Base-by-base conservation (phyloP, 192 early-diverging fungal genomes). In the Backusella macrospora region DNA sequence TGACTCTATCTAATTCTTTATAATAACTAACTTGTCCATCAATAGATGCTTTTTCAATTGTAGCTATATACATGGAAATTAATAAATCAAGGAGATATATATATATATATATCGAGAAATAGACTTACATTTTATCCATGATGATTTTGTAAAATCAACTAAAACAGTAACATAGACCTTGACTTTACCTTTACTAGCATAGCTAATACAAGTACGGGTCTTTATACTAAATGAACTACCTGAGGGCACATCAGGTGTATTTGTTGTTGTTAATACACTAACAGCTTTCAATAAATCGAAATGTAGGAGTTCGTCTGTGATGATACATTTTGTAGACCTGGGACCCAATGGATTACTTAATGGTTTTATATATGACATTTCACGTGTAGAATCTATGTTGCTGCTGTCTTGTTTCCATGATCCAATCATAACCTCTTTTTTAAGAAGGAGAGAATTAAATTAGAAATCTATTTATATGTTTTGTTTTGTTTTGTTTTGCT, bases 101-200 rank as follows among this genome's bases (percentile, higher is more conserved):
- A 2, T 43, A 12, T 26, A 59, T 59, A 23, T 55, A 21, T 39
- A 46, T 7, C 21, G 18, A 55, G 4, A 44, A 1, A 34, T 16
- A 26, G 14, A 81, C 73, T 81, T 80, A 73, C 85, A 77, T 70
- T 84, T 84, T 47, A 86, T 75, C 82, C 83, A 84, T 14, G 83
- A 82, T 16, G 78, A 79, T 75, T 88, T 88, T 48, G 84, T 82
- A 75, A 84, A 88, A 64, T 85, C 83, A 14, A 85, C 70, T 0
- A 73, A 73, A 34, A 83, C 83, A 1, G 82, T 85, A 10, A 85
- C 81, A 23, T 85, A 73, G 1, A 88, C 76, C 23, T 76, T 77
- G 29, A 79, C 75, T 26, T 80, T 64, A 23, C 69, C 80, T 13
- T 75, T 39, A 7, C 85, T 84, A 13, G 84, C 82, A 75, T 80